Conservation (phyloP, 805 yeast genomes). For the Nakazawaea holstii region DNA sequence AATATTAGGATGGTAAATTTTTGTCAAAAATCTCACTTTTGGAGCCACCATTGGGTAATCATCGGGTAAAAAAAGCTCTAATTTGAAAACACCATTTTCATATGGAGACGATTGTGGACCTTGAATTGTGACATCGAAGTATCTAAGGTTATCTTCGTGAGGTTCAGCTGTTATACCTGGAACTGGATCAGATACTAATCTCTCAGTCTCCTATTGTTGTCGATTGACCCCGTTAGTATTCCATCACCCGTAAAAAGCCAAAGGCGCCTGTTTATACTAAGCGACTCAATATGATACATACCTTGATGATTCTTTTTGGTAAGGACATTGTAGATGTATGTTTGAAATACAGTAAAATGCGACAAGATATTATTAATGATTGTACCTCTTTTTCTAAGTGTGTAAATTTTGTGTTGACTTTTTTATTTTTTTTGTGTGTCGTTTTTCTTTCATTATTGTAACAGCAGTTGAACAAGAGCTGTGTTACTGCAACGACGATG, state of each 20-base stretch:
- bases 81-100: constrained; percentile 69
- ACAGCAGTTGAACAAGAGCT: background rate
- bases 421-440: background rate
- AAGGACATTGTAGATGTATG: constrained; percentile 39
- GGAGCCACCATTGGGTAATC: constrained; percentile 99
- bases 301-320: constrained; percentile 90
- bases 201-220: constrained; percentile 75
- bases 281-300: constrained; percentile 18
- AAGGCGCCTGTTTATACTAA: too few relatives aligned
- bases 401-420: background rate
- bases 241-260: background rate
- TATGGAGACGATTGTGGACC: constrained; percentile 93
- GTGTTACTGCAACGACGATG: background rate
- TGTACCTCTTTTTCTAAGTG: background rate
- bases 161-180: constrained; percentile 94
- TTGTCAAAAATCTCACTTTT: constrained; percentile 87
- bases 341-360: background rate
- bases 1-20: constrained; percentile 94
- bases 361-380: background rate
- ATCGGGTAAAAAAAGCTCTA: constrained; percentile 89
- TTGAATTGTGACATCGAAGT: constrained; percentile 85
- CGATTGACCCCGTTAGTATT: background rate
- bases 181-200: constrained; percentile 89
- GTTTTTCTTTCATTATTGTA: background rate
- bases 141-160: constrained; percentile 88